These are phyloP conservation scores for Globisporangium orthogonon DNA, from an alignment of 352 stramenopile genomes.

Conservation along the genomic window DNA sequence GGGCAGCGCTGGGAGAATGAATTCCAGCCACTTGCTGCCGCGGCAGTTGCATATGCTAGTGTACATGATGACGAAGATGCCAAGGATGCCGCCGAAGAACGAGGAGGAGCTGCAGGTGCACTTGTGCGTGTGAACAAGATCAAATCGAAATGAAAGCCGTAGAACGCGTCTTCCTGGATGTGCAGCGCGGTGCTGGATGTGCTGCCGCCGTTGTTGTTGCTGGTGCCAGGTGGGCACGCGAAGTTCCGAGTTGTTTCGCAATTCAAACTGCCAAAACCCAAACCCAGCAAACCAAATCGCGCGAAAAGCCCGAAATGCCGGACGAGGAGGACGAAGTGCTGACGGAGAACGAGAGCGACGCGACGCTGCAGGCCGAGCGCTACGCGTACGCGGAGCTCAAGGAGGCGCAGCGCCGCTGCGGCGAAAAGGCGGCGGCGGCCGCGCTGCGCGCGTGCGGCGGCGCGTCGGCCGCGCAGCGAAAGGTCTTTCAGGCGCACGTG, in stretches of 20 bases:
- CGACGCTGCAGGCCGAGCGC: constrained; percentile 18
- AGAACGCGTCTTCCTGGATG: too few species aligned
- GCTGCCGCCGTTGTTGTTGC: too few species aligned
- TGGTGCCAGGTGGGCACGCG: too few species aligned
- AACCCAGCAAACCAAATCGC: neutral
- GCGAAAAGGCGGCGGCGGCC: constrained; percentile 42
- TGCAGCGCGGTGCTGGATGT: too few species aligned
- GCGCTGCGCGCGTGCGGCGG: constrained; percentile 42
- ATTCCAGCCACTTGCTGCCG: neutral
- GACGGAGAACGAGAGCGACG: constrained; percentile 15
- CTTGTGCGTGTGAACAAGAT: too few species aligned
- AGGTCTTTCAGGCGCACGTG: constrained; percentile 61
- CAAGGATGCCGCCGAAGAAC: too few species aligned
- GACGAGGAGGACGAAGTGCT: constrained; percentile 13
- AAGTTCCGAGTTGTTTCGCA: too few species aligned
- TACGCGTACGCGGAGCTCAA: constrained; percentile 80
- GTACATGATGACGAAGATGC: neutral
- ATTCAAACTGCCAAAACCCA: neutral
- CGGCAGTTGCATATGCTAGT: neutral
- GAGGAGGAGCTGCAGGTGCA: too few species aligned
- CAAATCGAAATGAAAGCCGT: too few species aligned
- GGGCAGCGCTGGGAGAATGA: neutral
- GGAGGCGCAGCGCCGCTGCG: constrained; percentile 58
- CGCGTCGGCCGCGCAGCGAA: constrained; percentile 50
- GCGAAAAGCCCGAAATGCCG: too few species aligned